These are phyloP conservation scores for Neopestalotiopsis clavispora DNA, from an alignment of 2,329 filamentous ascomycete species.

Conservation along the genomic window DNA sequence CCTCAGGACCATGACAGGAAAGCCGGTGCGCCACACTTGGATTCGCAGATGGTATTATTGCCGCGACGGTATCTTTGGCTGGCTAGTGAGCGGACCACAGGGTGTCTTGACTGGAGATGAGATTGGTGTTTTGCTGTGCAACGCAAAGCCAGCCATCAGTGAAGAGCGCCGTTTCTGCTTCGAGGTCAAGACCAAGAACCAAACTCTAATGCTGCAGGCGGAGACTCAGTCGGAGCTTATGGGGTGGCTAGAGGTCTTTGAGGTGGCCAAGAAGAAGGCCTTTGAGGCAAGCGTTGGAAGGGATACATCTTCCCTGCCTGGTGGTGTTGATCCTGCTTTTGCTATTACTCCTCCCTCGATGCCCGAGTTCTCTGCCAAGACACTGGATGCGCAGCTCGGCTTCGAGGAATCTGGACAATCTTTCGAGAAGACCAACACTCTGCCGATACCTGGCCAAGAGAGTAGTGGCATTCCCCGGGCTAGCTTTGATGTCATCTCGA, in stretches of 20 bases:
- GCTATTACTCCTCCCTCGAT: slow-evolving; percentile 87
- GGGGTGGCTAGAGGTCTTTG: slow-evolving; percentile 93
- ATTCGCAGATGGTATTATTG: slow-evolving; percentile 94
- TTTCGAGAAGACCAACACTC: slow-evolving; percentile 66
- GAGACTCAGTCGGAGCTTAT: slow-evolving; percentile 92
- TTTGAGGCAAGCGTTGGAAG: slow-evolving; percentile 73
- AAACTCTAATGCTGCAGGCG: slow-evolving; percentile 85
- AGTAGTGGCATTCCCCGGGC: slow-evolving; percentile 55
- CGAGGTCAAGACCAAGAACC: slow-evolving; percentile 97
- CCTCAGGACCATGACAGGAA: slow-evolving; percentile 79
- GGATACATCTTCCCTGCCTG: slow-evolving; percentile 50
- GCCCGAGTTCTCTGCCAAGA: slow-evolving; percentile 87
- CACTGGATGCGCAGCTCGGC: slow-evolving; percentile 65
- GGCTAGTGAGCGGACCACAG: slow-evolving; percentile 81
- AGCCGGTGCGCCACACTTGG: slow-evolving; percentile 90
- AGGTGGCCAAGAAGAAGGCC: slow-evolving; percentile 90
- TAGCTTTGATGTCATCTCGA: slow-evolving; percentile 71
- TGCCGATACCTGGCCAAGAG: slow-evolving; percentile 69
- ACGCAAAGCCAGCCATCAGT: slow-evolving; percentile 85
- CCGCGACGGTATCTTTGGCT: slow-evolving; percentile 94
- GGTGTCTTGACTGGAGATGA: slow-evolving; percentile 96
- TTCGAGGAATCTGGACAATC: slow-evolving; percentile 38
- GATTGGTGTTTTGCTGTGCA: slow-evolving; percentile 93
- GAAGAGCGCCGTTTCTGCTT: slow-evolving; percentile 97
- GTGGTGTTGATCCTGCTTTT: slow-evolving; percentile 76